Evolutionary conservation across 257 asterid species (phyloP).

Genomic region (Leptodermis oblonga): DNA sequence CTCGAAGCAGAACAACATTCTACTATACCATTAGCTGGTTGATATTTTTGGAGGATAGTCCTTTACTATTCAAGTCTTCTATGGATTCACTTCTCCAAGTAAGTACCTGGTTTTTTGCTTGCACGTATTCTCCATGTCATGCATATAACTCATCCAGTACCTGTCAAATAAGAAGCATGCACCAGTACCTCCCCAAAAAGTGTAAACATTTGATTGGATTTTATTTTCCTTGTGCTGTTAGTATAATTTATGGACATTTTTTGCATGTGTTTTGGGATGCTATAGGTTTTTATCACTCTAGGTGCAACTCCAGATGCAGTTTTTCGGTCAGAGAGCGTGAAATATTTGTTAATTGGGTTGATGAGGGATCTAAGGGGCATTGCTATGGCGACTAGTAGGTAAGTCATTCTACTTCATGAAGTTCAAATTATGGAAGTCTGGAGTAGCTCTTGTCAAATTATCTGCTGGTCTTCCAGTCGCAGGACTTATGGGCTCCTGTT

Average conservation of each 20-base stretch:
- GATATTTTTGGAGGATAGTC: slow-evolving; percentile 87
- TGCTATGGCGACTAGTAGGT: slow-evolving; percentile 96
- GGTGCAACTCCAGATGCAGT: slow-evolving; percentile 73
- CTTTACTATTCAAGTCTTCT: slow-evolving; percentile 75
- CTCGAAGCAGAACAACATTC: slow-evolving; percentile 89
- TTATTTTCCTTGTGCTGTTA: not conserved
- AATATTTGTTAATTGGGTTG: slow-evolving; percentile 85
- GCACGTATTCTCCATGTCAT: not conserved
- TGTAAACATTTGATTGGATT: not conserved
- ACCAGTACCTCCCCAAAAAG: not conserved
- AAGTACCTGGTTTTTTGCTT: slow-evolving; percentile 14
- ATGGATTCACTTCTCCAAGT: slow-evolving; percentile 91
- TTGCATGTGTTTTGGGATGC: slow-evolving; percentile 18
- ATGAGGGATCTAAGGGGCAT: slow-evolving; percentile 98
- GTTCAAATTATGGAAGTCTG: not conserved
- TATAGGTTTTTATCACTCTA: slow-evolving; percentile 68
- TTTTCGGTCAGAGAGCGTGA: slow-evolving; percentile 81
- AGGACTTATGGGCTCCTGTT: slow-evolving; percentile 84
- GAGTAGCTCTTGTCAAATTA: slow-evolving; percentile 12
- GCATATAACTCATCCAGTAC: not conserved
- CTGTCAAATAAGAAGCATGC: not conserved
- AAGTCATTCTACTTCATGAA: slow-evolving; percentile 20
- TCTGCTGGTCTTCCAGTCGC: slow-evolving; percentile 57
- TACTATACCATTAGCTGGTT: slow-evolving; percentile 87
- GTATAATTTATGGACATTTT: not conserved